Evolutionary conservation across 257 asterid genomes (phyloP).

Genomic region (Plantago elongata): DNA sequence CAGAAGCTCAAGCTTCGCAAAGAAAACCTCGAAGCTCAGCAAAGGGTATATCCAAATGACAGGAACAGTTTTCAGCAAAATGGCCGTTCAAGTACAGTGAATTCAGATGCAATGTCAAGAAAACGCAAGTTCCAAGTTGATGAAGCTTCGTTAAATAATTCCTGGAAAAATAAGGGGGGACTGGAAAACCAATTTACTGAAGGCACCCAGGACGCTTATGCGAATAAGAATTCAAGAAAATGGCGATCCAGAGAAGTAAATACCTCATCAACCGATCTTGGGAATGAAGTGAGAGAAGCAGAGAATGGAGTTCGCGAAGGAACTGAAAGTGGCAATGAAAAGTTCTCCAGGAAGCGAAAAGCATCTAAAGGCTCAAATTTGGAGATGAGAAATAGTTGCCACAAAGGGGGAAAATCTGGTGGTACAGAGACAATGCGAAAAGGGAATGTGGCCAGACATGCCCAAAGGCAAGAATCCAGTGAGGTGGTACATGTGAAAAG

Average conservation of each 20-base stretch:
- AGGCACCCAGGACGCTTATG: constrained; percentile 20
- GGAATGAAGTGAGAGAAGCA: constrained; percentile 23
- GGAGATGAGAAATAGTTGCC: constrained; percentile 19
- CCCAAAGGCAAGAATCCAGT: constrained; percentile 22
- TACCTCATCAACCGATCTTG: constrained; percentile 23
- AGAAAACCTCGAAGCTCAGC: constrained; percentile 58
- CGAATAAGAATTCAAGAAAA: constrained; percentile 31
- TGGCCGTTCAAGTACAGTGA: constrained; percentile 18
- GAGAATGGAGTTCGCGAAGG: constrained; percentile 27
- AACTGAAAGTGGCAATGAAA: constrained; percentile 24
- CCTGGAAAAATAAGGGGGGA: constrained; percentile 24
- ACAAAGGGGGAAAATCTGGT: constrained; percentile 20
- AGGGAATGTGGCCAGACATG: constrained; percentile 16
- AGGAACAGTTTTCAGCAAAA: constrained; percentile 25
- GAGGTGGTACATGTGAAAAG: constrained; percentile 25
- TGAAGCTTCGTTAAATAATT: constrained; percentile 22
- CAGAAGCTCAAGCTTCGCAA: constrained; percentile 69
- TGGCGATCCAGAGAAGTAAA: constrained; percentile 42
- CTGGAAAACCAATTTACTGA: constrained; percentile 19
- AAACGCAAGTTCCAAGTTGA: constrained; percentile 45
- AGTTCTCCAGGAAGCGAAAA: constrained; percentile 30
- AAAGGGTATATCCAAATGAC: constrained; percentile 28
- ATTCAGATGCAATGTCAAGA: constrained; percentile 28
- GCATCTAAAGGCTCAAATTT: constrained; percentile 20
- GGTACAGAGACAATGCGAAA: constrained; percentile 14